Evolutionary conservation across 2,329 filamentous ascomycete species (phyloP), one percentile per base, ranked within the genome.

Genomic region (Tothia fuscella): DNA sequence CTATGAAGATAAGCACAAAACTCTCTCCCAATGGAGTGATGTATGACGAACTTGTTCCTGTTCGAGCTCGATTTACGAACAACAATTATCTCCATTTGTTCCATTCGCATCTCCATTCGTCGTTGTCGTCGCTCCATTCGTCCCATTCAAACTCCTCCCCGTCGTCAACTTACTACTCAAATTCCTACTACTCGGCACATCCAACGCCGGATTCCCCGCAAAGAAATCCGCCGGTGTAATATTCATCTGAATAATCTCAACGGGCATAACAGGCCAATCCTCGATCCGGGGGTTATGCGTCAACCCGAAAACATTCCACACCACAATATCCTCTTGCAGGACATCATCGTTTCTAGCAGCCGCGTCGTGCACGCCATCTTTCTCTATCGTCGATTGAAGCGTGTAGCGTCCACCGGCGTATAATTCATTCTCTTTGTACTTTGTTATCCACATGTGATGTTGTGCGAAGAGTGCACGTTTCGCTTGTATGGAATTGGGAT

Each of bases 401-500:
- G 34, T 41, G 17, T 42, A 42, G 19, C 59, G 49, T 1, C 70
- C 68, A 0, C 58, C 68, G 0, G 70, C 67, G 46, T 62, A 72
- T 17, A 70, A 52, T 51, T 74, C 70, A 45, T 67, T 58, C 32
- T 74, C 70, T 7, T 56, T 56, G 51, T 73, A 70, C 48, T 65
- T 66, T 3, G 70, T 72, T 1, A 72, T 67, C 67, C 69, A 74
- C 22, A 74, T 60, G 19, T 70, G 66, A 46, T 71, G 66, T 14
- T 65, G 57, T 0, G 67, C 63, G 49, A 74, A 73, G 2, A 60
- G 55, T 0, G 69, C 67, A 4, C 70, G 62, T 47, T 65, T 57
- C 1, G 55, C 47, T 30, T 70, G 65, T 28, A 68, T 61, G 6
- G 60, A 66, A 4, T 61, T 58, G 2, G 62, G 60, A 12, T 62